Evolutionary conservation across 306 rosid genomes (phyloP).

Genomic region (Acacia melanoxylon): DNA sequence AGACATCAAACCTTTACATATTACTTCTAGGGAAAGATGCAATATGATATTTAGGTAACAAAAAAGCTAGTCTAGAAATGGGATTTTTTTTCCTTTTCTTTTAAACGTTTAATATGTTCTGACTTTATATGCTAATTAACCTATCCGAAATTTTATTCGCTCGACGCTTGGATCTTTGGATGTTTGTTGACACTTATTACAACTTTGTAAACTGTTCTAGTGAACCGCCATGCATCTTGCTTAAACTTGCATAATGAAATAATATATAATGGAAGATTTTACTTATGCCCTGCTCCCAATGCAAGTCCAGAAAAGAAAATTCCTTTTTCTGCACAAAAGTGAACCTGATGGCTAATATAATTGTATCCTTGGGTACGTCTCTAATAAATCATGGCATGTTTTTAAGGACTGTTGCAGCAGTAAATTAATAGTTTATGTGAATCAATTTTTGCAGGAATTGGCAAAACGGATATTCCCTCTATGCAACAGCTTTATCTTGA

Average conservation of each 20-base stretch:
- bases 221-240: constrained; percentile 16
- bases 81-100: not conserved
- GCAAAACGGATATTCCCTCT: constrained; percentile 86
- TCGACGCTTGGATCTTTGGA: not conserved
- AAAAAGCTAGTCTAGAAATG: not conserved
- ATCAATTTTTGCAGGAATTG: constrained; percentile 68
- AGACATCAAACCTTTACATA: not conserved
- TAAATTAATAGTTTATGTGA: constrained; percentile 25
- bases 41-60: not conserved
- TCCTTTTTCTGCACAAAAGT: not conserved
- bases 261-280: not conserved
- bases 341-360: constrained; percentile 9
- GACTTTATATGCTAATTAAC: constrained; percentile 12
- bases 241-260: not conserved
- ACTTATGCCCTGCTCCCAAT: not conserved
- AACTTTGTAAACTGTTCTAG: constrained; percentile 6
- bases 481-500: constrained; percentile 79
- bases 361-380: not conserved
- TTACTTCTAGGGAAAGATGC: not conserved
- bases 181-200: constrained; percentile 2
- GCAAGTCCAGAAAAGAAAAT: not conserved
- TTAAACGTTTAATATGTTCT: not conserved
- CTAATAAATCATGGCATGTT: not conserved
- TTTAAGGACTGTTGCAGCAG: not conserved
- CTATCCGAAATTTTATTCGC: not conserved